Base-by-base conservation (phyloP, 768 basidiomycete species). In the Lactarius quietus region DNA sequence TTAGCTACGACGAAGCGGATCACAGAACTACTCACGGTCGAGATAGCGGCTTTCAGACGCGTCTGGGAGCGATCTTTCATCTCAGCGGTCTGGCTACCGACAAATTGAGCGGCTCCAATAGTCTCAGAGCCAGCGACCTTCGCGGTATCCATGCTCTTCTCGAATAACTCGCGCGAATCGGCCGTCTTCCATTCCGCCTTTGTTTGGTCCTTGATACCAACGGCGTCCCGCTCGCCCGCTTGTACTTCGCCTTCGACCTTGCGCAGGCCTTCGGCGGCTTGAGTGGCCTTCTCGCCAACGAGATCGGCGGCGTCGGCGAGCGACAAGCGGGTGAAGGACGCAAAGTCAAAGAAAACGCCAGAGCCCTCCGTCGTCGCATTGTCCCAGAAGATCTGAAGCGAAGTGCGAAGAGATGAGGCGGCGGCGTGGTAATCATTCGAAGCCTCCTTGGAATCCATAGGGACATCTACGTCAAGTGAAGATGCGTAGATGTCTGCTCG, bases 251-350 rank as follows among this genome's bases (percentile, higher is more conserved):
- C 72, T 60, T 90, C 88, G 3, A 86, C 74, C 6, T 79, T 74
- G 18, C 87, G 78, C 3, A 91, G 74, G 20, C 74, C 75, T 38
- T 84, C 76, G 62, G 87, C 88, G 0, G 84, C 80, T 1, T 70
- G 67, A 3, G 78, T 76, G 0, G 88, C 89, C 58, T 79, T 78
- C 0, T 73, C 70, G 68, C 88, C 84, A 23, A 90, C 64, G 20
- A 81, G 74, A 59, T 87, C 87, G 0, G 88, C 87, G 0, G 84
- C 81, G 62, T 90, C 87, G 0, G 88, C 87, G 52, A 90, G 75
- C 3, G 86, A 81, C 35, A 88, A 80, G 0, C 89, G 84, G 1
- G 80, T 69, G 68, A 90, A 84, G 33, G 87, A 89, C 6, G 86
- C 78, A 69, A 89, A 82, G 73, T 90, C 89, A 60, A 79, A 74